Evolutionary conservation across 2,329 filamentous ascomycete genomes (phyloP).

Genomic region (Ceratocystis papillata): DNA sequence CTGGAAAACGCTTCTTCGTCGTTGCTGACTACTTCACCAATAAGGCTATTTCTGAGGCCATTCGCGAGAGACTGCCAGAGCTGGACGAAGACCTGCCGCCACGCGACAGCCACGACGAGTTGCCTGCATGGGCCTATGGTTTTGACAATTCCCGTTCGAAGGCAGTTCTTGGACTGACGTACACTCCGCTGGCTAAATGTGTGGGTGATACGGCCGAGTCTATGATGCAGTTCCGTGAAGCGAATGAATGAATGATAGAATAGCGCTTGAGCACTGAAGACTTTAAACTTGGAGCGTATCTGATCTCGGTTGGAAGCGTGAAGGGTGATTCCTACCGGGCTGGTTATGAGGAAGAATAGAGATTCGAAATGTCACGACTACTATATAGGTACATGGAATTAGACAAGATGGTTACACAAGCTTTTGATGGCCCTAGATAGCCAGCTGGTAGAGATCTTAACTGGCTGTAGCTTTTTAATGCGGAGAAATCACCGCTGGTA

Average conservation of each 20-base stretch:
- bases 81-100: constrained; percentile 31
- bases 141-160: constrained; percentile 42
- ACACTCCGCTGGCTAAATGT: constrained; percentile 39
- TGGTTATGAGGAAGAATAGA: too few relatives aligned
- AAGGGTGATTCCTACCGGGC: too few relatives aligned
- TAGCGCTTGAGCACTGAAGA: not conserved
- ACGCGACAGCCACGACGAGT: constrained; percentile 30
- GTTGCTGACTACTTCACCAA: constrained; percentile 33
- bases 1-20: constrained; percentile 53
- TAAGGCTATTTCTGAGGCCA: constrained; percentile 34
- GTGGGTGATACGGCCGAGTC: constrained; percentile 35
- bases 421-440: too few relatives aligned
- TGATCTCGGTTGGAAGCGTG: too few relatives aligned
- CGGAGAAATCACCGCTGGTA: too few relatives aligned
- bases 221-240: constrained; percentile 12
- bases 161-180: constrained; percentile 42
- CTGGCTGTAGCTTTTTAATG: too few relatives aligned
- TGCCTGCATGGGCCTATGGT: constrained; percentile 33
- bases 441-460: too few relatives aligned
- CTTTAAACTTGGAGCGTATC: too few relatives aligned
- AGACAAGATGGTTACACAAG: too few relatives aligned
- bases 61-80: constrained; percentile 28
- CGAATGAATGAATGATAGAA: not conserved
- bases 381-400: too few relatives aligned
- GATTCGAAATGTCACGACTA: too few relatives aligned